Conservation (phyloP, 495 filamentous ascomycete species). For the Trichocladium uniseriatum region DNA sequence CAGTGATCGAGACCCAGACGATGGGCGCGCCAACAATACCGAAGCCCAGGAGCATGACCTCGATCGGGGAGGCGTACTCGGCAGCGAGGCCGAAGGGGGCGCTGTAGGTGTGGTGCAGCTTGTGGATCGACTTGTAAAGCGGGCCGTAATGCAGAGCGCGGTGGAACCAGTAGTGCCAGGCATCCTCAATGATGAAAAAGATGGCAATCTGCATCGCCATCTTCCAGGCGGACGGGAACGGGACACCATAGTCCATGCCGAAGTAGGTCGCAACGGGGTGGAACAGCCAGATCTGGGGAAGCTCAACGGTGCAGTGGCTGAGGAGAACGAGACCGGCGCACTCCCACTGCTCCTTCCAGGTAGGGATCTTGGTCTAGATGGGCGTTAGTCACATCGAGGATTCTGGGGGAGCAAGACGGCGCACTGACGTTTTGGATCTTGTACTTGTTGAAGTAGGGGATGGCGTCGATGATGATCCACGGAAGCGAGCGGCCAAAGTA, state of each 20-base stretch:
- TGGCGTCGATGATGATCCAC: slow-evolving; percentile 85
- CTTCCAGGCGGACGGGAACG: slow-evolving; percentile 73
- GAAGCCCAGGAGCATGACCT: slow-evolving; percentile 94
- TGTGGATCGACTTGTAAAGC: slow-evolving; percentile 91
- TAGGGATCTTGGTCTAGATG: slow-evolving; percentile 75
- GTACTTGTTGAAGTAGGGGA: slow-evolving; percentile 80
- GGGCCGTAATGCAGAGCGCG: slow-evolving; percentile 91
- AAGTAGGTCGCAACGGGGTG: slow-evolving; percentile 95
- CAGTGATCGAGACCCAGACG: slow-evolving; percentile 73
- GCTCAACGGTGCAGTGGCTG: slow-evolving; percentile 90
- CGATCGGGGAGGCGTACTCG: slow-evolving; percentile 95
- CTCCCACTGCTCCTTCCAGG: slow-evolving; percentile 81
- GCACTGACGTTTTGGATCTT: slow-evolving; percentile 79
- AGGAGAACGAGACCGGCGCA: slow-evolving; percentile 87
- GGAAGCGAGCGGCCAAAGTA: slow-evolving; percentile 91
- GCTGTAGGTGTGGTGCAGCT: slow-evolving; percentile 97
- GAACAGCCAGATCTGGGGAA: slow-evolving; percentile 98
- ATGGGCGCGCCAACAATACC: slow-evolving; percentile 79
- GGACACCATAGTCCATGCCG: slow-evolving; percentile 79
- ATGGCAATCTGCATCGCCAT: slow-evolving; percentile 88
- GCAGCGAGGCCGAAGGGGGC: slow-evolving; percentile 94
- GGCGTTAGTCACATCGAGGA: slow-evolving; percentile 5
- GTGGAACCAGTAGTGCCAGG: slow-evolving; percentile 98
- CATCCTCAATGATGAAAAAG: slow-evolving; percentile 93
- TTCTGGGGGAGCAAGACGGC: not conserved